phyloP scores from a whole-genome alignment of 495 filamentous ascomycete genomes.

The Penicillium verhagenii region DNA sequence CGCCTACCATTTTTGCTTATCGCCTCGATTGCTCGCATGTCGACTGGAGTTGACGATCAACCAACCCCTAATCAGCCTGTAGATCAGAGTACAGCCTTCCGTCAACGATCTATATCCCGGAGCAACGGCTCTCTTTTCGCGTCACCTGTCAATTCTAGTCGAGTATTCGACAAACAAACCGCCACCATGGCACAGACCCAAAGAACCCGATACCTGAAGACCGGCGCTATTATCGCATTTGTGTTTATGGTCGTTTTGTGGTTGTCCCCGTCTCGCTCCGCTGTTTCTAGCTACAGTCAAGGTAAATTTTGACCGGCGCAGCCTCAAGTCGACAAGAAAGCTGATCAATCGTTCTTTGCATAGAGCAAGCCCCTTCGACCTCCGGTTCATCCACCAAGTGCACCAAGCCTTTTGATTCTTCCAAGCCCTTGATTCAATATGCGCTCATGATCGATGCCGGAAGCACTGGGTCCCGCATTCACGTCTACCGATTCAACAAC shows the following conservation, averaged over 20 bases:
- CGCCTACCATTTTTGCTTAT: conserved; percentile 17
- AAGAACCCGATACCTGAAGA: conserved; percentile 78
- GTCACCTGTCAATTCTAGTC: conserved; percentile 10
- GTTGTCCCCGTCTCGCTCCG: conserved; percentile 57
- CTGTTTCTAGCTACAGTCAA: conserved; percentile 34
- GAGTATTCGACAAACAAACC: conserved; percentile 19
- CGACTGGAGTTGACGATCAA: conserved; percentile 45
- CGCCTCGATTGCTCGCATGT: conserved; percentile 44
- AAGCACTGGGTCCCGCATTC: conserved; percentile 95
- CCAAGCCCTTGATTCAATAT: conserved; percentile 94
- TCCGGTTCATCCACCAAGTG: conserved; percentile 55
- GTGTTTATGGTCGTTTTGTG: conserved; percentile 74
- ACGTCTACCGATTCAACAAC: conserved; percentile 99
- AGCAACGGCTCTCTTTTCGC: conserved; percentile 21
- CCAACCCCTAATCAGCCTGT: conserved; percentile 18
- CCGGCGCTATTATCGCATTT: conserved; percentile 71
- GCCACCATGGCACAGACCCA: conserved; percentile 66
- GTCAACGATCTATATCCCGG: conserved; percentile 36
- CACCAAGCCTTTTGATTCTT: conserved; percentile 72
- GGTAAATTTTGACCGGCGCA: conserved; percentile 25
- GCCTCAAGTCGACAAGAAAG: neutral
- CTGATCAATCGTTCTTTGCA: conserved; percentile 10
- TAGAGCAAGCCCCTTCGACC: conserved; percentile 29
- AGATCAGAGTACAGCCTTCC: conserved; percentile 21
- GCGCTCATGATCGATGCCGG: conserved; percentile 98